phyloP scores from a whole-genome alignment of 805 yeast genomes.

The Monosporozyma yasuniensis region DNA sequence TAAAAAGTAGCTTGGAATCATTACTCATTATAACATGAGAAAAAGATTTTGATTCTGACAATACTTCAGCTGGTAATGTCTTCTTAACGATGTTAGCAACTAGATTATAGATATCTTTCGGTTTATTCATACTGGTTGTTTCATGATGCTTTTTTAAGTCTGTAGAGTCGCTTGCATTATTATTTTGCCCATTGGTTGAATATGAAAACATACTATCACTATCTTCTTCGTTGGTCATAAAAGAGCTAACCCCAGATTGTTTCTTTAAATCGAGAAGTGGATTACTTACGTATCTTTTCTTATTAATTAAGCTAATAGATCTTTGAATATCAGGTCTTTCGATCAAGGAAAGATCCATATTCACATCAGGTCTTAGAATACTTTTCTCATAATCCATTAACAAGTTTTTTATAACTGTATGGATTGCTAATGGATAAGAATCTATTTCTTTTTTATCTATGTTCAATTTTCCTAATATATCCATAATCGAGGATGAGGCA shows the following conservation, averaged over 20 bases:
- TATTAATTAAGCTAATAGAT: constrained; percentile 5
- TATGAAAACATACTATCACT: neutral
- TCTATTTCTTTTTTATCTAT: constrained; percentile 47
- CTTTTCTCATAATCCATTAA: constrained; percentile 45
- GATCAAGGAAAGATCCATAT: constrained; percentile 44
- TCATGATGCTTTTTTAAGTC: neutral
- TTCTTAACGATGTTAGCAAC: constrained; percentile 35
- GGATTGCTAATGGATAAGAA: constrained; percentile 65
- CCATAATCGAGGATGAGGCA: constrained; percentile 34
- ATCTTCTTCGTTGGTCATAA: neutral
- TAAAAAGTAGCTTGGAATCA: constrained; percentile 49
- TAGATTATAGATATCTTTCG: constrained; percentile 12
- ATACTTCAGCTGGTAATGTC: constrained; percentile 31
- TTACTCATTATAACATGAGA: neutral
- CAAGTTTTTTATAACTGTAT: constrained; percentile 57
- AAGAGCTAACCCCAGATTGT: neutral
- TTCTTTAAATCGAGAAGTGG: neutral
- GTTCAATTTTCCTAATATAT: constrained; percentile 49
- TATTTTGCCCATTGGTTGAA: neutral
- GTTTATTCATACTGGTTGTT: neutral
- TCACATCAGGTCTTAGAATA: constrained; percentile 41
- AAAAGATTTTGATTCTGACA: neutral
- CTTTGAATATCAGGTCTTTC: constrained; percentile 54
- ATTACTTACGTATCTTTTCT: neutral
- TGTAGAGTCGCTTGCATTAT: neutral